A percentile compares a stretch with the other conserved stretches of the same genome.
Conservation (phyloP, 441 rosid genomes). For the Aleurites moluccanus region DNA sequence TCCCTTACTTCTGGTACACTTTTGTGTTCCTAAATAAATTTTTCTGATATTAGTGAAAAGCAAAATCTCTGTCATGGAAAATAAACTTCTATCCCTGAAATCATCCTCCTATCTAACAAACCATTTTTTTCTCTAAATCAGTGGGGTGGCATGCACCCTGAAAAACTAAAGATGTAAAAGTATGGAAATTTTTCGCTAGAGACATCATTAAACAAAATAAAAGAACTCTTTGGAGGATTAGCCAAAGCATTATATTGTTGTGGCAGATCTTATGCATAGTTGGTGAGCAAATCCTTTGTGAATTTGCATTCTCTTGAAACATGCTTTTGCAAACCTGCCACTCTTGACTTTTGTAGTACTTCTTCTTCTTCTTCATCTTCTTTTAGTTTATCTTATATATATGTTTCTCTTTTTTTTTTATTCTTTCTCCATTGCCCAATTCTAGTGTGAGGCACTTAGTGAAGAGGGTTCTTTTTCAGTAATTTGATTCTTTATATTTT, state of each 20-base stretch:
- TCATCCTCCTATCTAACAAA: background rate
- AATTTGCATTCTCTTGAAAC: background rate
- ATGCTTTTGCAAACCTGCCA: background rate
- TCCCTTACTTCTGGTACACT: background rate
- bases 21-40: background rate
- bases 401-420: background rate
- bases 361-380: background rate
- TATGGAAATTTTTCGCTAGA: background rate
- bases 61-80: background rate
- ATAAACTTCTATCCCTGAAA: background rate
- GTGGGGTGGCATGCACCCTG: background rate
- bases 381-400: background rate
- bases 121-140: background rate
- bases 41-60: background rate
- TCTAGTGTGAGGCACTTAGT: background rate
- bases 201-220: background rate
- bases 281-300: background rate
- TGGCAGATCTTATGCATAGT: background rate
- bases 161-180: background rate
- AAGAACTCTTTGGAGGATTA: background rate
- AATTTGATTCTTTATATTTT: background rate
- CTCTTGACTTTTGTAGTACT: background rate
- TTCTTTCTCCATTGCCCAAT: background rate
- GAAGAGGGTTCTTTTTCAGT: constrained; percentile 2
- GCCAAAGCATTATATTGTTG: background rate